Conservation (phyloP, 2,329 filamentous ascomycete species). For the Cytospora paraplurivora region DNA sequence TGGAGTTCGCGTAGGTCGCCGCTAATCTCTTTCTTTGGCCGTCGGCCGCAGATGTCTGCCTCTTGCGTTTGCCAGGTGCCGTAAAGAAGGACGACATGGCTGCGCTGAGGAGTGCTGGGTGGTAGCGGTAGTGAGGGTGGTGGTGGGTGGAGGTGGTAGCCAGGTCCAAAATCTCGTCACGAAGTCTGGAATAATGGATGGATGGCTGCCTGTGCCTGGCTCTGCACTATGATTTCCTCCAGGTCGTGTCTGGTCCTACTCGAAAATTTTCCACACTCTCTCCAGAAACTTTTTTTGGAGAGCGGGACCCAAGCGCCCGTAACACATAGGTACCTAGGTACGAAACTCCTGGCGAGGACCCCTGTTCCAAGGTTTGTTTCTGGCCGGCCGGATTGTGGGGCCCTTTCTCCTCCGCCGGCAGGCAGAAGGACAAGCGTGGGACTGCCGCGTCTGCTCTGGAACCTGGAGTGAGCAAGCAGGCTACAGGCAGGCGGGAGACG, state of each 20-base stretch:
- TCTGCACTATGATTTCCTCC: slow-evolving; percentile 10
- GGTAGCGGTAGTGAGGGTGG: slow-evolving; percentile 31
- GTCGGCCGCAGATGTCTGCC: slow-evolving; percentile 53
- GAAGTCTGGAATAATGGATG: background rate
- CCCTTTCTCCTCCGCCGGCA: background rate
- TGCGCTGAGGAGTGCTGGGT: background rate
- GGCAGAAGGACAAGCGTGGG: background rate
- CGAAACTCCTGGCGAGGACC: background rate
- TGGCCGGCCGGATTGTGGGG: background rate
- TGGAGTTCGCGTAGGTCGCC: slow-evolving; percentile 47
- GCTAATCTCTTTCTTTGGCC: slow-evolving; percentile 62
- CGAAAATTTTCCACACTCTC: slow-evolving; percentile 27
- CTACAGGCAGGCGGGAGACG: background rate
- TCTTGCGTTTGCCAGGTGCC: slow-evolving; percentile 84
- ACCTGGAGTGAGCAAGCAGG: background rate
- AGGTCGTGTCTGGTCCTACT: slow-evolving; percentile 18
- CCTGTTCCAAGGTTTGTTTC: background rate
- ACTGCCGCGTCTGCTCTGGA: slow-evolving; percentile 1
- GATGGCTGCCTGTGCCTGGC: slow-evolving; percentile 33
- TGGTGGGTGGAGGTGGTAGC: slow-evolving; percentile 21
- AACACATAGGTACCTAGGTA: background rate
- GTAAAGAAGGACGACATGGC: slow-evolving; percentile 97
- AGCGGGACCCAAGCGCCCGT: slow-evolving; percentile 5
- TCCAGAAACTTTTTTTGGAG: slow-evolving; percentile 17
- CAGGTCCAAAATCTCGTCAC: slow-evolving; percentile 6